phyloP scores from a whole-genome alignment of 768 basidiomycete species.

The Lentinula guzmanii region DNA sequence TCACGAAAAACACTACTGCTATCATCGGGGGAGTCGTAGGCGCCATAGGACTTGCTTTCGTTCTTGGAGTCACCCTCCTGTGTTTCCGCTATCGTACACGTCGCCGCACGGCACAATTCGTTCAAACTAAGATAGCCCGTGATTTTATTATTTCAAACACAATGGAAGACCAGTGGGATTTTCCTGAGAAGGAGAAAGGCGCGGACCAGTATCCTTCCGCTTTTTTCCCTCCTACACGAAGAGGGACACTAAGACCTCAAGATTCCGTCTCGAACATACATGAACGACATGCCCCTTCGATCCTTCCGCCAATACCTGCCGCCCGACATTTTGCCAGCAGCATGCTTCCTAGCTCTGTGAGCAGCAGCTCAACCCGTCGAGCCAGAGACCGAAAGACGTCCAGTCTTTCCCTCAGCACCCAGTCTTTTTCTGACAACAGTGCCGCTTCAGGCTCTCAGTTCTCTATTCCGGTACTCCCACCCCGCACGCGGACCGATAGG shows the following conservation, averaged over 20 bases:
- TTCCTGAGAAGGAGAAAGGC: background rate
- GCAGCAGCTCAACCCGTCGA: background rate
- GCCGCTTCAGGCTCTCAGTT: background rate
- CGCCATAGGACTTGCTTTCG: background rate
- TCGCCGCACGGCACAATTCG: background rate
- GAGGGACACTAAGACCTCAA: background rate
- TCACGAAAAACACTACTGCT: background rate
- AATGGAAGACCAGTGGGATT: background rate
- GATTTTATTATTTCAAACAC: background rate
- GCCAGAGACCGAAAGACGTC: background rate
- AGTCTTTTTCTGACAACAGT: background rate
- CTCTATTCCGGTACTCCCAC: slow-evolving; percentile 2
- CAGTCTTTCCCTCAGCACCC: background rate
- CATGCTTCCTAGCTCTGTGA: background rate
- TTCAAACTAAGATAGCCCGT: background rate
- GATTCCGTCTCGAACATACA: background rate
- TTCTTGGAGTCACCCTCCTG: background rate
- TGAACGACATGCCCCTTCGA: background rate
- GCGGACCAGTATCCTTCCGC: background rate
- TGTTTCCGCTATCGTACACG: slow-evolving; percentile 3
- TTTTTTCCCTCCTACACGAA: background rate
- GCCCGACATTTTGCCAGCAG: background rate
- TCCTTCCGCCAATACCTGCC: background rate
- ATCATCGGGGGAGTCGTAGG: slow-evolving; percentile 1
- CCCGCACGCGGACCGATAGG: slow-evolving; percentile 1